phyloP scores from a whole-genome alignment of 345 rosid genomes.

The Moringa oleifera region DNA sequence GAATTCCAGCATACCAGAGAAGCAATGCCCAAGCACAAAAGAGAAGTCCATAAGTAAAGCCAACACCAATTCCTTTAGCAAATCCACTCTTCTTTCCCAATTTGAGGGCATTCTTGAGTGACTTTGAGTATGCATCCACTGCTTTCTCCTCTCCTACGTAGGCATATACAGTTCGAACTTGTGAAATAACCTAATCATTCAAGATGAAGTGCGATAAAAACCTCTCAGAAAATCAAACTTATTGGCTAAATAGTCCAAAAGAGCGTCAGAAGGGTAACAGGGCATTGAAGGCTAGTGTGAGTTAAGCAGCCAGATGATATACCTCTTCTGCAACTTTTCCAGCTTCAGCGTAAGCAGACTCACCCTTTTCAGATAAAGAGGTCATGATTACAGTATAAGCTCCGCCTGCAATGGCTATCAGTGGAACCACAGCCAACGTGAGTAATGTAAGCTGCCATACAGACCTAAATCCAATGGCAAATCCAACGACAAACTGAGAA shows the following conservation, averaged over 20 bases:
- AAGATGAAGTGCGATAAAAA: not conserved
- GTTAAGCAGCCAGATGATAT: constrained; percentile 4
- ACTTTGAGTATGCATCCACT: constrained; percentile 45
- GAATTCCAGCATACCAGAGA: constrained; percentile 76
- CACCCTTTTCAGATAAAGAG: constrained; percentile 66
- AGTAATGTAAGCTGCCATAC: constrained; percentile 82
- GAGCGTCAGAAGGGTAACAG: not conserved
- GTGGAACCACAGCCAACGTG: constrained; percentile 82
- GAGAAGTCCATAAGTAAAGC: constrained; percentile 57
- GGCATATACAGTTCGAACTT: constrained; percentile 72
- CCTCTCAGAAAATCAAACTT: no score
- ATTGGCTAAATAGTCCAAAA: no score
- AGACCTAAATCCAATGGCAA: constrained; percentile 55
- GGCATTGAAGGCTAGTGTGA: not conserved
- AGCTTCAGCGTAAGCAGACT: constrained; percentile 80
- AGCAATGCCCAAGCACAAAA: constrained; percentile 87
- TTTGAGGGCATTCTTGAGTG: constrained; percentile 51
- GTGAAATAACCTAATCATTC: constrained; percentile 54
- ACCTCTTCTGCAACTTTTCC: constrained; percentile 86
- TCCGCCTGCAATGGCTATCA: constrained; percentile 75
- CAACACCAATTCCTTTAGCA: constrained; percentile 78
- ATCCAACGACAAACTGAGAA: constrained; percentile 59
- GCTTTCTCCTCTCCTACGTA: constrained; percentile 76
- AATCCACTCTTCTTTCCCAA: constrained; percentile 57
- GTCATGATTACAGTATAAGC: constrained; percentile 66